phyloP scores from a whole-genome alignment of 768 basidiomycete genomes.

The Peribolospora kevripleyi region DNA sequence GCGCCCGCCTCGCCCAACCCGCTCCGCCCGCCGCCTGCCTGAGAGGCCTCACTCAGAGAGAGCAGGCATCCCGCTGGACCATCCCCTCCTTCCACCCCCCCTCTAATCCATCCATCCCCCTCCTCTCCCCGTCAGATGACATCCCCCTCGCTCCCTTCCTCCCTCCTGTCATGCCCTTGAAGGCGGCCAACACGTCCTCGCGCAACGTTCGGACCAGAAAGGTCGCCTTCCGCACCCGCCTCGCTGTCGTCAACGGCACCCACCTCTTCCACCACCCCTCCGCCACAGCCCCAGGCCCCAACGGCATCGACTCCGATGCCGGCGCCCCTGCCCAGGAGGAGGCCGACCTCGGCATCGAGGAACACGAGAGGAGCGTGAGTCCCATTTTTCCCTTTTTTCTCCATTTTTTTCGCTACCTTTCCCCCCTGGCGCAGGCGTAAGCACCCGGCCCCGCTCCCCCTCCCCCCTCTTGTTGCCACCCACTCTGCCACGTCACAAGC shows the following conservation, averaged over 20 bases:
- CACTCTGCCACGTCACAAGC: constrained; percentile 4
- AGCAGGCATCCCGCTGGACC: background rate
- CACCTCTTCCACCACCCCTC: constrained; percentile 1
- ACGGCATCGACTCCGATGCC: constrained; percentile 7
- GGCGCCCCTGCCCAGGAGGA: constrained; percentile 3
- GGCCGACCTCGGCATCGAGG: background rate
- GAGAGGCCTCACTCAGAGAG: background rate
- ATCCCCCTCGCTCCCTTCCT: background rate
- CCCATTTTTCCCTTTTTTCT: background rate
- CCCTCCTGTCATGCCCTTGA: background rate
- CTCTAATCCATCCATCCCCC: background rate
- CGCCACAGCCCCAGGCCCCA: background rate
- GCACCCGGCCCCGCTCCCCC: background rate
- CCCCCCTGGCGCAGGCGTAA: background rate
- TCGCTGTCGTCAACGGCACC: constrained; percentile 12
- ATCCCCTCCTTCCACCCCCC: background rate
- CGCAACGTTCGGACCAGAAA: constrained; percentile 15
- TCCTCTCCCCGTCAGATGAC: background rate
- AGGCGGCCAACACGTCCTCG: constrained; percentile 6
- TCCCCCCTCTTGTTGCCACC: constrained; percentile 2
- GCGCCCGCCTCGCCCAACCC: no score
- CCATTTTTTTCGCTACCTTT: background rate
- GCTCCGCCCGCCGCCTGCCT: no score
- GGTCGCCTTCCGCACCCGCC: constrained; percentile 15
- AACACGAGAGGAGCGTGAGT: background rate